Evolutionary conservation across 2,329 filamentous ascomycete genomes (phyloP).

Genomic region (Fonsecaea erecta): DNA sequence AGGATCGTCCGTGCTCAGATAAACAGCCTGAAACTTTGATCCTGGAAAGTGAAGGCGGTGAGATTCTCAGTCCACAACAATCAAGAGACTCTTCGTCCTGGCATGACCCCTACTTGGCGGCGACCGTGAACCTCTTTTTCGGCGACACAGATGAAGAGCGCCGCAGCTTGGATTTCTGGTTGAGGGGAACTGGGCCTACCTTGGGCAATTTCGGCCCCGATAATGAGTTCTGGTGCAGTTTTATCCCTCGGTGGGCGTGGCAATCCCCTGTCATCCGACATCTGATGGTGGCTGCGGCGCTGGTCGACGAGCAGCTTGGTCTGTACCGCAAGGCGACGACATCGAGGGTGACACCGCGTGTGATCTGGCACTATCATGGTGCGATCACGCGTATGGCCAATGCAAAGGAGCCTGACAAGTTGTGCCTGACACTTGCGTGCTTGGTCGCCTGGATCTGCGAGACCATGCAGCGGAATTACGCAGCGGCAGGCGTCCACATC

Average conservation of each 20-base stretch:
- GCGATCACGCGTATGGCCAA: slow-evolving; percentile 17
- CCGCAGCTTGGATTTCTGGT: slow-evolving; percentile 19
- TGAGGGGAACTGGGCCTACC: slow-evolving; percentile 16
- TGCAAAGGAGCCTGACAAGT: slow-evolving; percentile 3
- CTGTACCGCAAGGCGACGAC: slow-evolving; percentile 14
- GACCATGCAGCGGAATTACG: slow-evolving; percentile 13
- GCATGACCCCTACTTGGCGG: neutral
- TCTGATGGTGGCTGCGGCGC: slow-evolving; percentile 16
- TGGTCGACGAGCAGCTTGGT: slow-evolving; percentile 19
- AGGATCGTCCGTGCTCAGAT: neutral
- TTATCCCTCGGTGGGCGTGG: slow-evolving; percentile 19
- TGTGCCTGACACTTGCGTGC: slow-evolving; percentile 8
- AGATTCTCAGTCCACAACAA: neutral
- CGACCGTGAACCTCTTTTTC: slow-evolving; percentile 7
- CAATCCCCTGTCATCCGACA: slow-evolving; percentile 13
- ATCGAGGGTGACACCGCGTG: slow-evolving; percentile 4
- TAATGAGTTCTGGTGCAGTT: slow-evolving; percentile 15
- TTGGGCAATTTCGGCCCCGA: slow-evolving; percentile 18
- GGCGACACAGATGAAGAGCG: slow-evolving; percentile 2
- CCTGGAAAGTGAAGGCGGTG: neutral
- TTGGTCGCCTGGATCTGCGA: slow-evolving; percentile 21
- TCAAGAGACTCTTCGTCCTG: neutral
- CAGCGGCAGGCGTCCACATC: slow-evolving; percentile 11
- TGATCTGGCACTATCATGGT: slow-evolving; percentile 15
- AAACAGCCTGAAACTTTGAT: neutral